Base-by-base conservation (phyloP, 202 grass and related monocot genomes). In the Setaria viridis region DNA sequence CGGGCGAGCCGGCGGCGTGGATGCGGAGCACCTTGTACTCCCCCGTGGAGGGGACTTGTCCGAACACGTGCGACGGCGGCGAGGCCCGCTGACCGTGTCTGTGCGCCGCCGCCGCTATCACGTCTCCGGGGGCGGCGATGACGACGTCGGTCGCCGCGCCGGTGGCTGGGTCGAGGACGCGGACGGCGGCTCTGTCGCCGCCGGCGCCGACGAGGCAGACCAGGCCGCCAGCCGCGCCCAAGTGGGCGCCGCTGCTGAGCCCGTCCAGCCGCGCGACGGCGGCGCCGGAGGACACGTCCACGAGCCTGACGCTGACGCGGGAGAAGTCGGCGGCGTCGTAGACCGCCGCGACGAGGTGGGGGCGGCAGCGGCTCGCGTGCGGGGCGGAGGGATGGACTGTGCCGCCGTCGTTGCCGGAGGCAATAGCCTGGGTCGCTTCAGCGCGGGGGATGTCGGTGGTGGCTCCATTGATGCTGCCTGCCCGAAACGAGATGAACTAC, bases 91-190 rank as follows among this genome's bases (percentile, higher is more conserved):
- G 53, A 0, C 6, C 16, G 53, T 55, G 49, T 0, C 49, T 5
- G 53, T 20, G 53, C 53, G 16, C 53, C 53, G 53, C 6, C 53
- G 53, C 16, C 0, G 50, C 12, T 6, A 5, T 46, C 43, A 7
- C 1, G 17, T 20, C 17, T 8, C 55, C 55, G 19, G 55, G 55
- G 19, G 55, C 55, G 55, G 17, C 6, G 45, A 10, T 3, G 55
- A 9, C 19, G 68, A 48, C 1, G 41, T 3, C 10, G 20, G 68
- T 71, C 2, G 42, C 42, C 11, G 43, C 68, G 42, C 68, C 68
- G 2, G 68, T 71, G 68, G 68, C 43, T n/a, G 68, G 42, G 68
- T 69, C 67, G 39, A 70, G n/a, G 19, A 48, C n/a, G n/a, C 68
- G 13, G 68, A 71, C 67, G 67, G 67, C 67, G 4, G 37, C 66